Percentiles rank a stretch among this genome's conserved stretches.
Conservation (phyloP, 2,329 filamentous ascomycete genomes). For the Phaeosphaeriaceae sp. region DNA sequence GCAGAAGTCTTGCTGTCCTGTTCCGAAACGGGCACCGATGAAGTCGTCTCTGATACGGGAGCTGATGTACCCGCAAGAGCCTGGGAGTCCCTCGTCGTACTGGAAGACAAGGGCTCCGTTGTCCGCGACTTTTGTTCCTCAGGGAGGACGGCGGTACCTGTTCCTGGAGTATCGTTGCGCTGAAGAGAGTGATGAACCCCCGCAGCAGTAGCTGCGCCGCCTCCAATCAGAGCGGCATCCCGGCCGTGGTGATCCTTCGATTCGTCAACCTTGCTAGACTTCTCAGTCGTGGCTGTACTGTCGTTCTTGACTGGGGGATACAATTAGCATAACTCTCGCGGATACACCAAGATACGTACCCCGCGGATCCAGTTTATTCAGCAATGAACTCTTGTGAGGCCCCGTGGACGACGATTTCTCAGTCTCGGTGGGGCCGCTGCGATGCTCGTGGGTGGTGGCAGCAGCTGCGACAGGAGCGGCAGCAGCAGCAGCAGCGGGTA, state of each 20-base stretch:
- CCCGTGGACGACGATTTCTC: background rate
- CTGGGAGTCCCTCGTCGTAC: background rate
- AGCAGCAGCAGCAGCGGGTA: conserved; percentile 4
- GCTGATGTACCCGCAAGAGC: background rate
- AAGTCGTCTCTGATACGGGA: background rate
- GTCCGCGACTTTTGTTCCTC: background rate
- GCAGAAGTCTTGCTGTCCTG: conserved; percentile 3
- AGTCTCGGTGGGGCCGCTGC: background rate
- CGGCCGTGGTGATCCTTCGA: conserved; percentile 18
- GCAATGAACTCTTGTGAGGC: conserved; percentile 1
- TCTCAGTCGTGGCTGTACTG: background rate
- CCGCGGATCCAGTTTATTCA: conserved; percentile 9
- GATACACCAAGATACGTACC: background rate
- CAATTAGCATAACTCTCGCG: background rate
- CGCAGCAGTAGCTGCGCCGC: conserved; percentile 2
- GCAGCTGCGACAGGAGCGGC: conserved; percentile 12
- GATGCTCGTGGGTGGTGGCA: background rate
- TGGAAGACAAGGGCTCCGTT: conserved; percentile 3
- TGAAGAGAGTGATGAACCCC: conserved; percentile 5
- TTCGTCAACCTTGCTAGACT: background rate
- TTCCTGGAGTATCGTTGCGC: conserved; percentile 11
- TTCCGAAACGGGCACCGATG: background rate
- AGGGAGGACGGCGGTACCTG: conserved; percentile 9
- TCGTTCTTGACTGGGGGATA: conserved; percentile 1
- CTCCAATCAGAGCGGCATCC: conserved; percentile 22